Percentiles rank a stretch among this genome's conserved stretches.
Evolutionary conservation across 2,329 filamentous ascomycete genomes (phyloP).

Genomic region (Pezicula radicicola): DNA sequence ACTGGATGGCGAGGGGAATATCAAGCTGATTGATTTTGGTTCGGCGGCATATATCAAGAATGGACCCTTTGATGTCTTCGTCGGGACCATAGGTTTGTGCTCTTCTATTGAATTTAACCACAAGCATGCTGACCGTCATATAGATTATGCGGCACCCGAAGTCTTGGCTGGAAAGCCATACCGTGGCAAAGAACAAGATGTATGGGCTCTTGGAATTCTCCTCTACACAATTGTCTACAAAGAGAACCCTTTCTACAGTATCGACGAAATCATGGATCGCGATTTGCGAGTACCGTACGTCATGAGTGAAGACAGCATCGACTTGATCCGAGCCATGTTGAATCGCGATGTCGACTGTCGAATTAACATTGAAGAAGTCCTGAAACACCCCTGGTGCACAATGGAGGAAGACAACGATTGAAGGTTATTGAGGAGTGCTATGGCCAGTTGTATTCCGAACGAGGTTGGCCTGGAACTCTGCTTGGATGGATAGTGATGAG

Average conservation of each 20-base stretch:
- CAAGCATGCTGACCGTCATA: constrained; percentile 8
- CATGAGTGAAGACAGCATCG: constrained; percentile 88
- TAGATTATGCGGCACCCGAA: constrained; percentile 98
- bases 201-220: constrained; percentile 95
- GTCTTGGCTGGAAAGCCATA: constrained; percentile 91
- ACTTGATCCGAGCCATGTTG: constrained; percentile 88
- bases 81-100: constrained; percentile 88
- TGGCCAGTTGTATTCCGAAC: neutral
- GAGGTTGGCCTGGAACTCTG: too few relatives aligned
- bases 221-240: constrained; percentile 99
- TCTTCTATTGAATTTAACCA: neutral
- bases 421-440: constrained; percentile 1
- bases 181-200: constrained; percentile 93
- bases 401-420: constrained; percentile 19
- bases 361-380: constrained; percentile 82
- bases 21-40: constrained; percentile 97
- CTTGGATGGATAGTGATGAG: too few relatives aligned
- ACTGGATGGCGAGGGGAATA: constrained; percentile 88
- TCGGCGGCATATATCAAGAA: constrained; percentile 98
- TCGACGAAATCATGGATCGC: constrained; percentile 98
- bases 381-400: constrained; percentile 77
- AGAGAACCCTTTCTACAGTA: constrained; percentile 98
- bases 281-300: constrained; percentile 87
- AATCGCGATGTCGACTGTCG: constrained; percentile 82
- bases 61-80: constrained; percentile 97